Evolutionary conservation across 352 stramenopile genomes (phyloP), one percentile per base, ranked within the genome.

Genomic region (Phytopythium helicoides): DNA sequence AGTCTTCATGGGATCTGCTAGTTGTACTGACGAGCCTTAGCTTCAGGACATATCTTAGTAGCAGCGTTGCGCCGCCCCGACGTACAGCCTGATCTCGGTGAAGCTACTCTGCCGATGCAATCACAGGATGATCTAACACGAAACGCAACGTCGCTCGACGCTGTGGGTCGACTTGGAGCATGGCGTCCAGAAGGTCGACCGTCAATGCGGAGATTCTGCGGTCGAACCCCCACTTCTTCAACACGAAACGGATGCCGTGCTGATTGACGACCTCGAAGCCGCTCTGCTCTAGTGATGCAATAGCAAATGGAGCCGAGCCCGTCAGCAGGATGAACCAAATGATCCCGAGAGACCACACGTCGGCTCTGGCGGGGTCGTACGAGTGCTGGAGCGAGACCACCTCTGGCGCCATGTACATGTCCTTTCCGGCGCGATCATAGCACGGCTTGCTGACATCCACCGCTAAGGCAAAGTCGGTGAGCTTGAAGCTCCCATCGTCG

Each of bases 241-340:
- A 45, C 3, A 81, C 64, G 7, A 34, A 47, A 10, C 37, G 25
- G 5, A 70, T 31, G 6, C 68, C 68, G 10, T 61, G 53, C 22
- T 52, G 47, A n/a, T 66, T 31, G 12, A 84, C 38, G 3, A 59
- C 63, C 6, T 63, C 19, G 37, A 82, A 84, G 1, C 63, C 60
- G 9, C 45, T 54, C 11, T 76, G 58, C 16, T 58, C 23, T 1
- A 47, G 51, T 0, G 59, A 73, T 4, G 75, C 75, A 31, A 69
- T 61, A 14, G 64, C 23, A 1, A 71, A 33, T 6, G 75, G 55
- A 10, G 60, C 61, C 8, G 71, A 76, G 0, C 69, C 66, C 22
- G 64, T 73, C 21, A 80, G 59, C 57, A 83, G 60, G 42, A 81
- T 64, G 57, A 80, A 81, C 21, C 78, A 57, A 44, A 81, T 68